phyloP scores from a whole-genome alignment of 805 yeast genomes.

The Tetrapisispora iriomotensis region DNA sequence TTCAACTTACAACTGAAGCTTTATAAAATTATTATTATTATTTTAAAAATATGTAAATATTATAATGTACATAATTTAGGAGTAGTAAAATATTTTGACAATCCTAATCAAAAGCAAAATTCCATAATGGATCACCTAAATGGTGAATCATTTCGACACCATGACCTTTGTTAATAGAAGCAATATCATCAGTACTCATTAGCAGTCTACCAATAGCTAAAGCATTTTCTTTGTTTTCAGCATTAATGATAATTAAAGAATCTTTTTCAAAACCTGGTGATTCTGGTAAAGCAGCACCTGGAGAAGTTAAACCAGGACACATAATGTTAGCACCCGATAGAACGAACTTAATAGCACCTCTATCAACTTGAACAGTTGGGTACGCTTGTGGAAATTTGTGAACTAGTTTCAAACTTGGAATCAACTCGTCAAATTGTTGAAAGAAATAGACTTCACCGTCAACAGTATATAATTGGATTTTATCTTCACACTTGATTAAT shows the following conservation, averaged over 20 bases:
- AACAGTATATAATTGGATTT: conserved; percentile 64
- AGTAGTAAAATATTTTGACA: neutral
- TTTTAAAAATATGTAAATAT: neutral
- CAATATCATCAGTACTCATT: conserved; percentile 87
- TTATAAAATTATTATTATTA: too few relatives aligned
- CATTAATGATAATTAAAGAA: conserved; percentile 70
- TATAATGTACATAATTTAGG: neutral
- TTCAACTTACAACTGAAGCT: neutral
- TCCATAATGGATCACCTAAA: conserved; percentile 86
- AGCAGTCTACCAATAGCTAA: conserved; percentile 80
- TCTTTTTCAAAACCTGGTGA: conserved; percentile 47
- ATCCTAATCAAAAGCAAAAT: conserved; percentile 38
- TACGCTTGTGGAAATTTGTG: conserved; percentile 77
- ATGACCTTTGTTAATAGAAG: conserved; percentile 71
- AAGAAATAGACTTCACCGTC: conserved; percentile 67
- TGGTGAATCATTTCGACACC: conserved; percentile 80
- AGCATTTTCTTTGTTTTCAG: conserved; percentile 88
- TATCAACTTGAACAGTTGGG: conserved; percentile 81
- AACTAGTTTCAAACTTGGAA: conserved; percentile 66
- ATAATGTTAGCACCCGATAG: conserved; percentile 93
- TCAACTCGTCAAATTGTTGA: conserved; percentile 71
- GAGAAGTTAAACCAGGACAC: conserved; percentile 90
- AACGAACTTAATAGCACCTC: conserved; percentile 94
- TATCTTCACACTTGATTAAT: conserved; percentile 80
- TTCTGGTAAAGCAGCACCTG: conserved; percentile 77